phyloP scores from a whole-genome alignment of 257 asterid genomes.

The Ligustrum vulgare region DNA sequence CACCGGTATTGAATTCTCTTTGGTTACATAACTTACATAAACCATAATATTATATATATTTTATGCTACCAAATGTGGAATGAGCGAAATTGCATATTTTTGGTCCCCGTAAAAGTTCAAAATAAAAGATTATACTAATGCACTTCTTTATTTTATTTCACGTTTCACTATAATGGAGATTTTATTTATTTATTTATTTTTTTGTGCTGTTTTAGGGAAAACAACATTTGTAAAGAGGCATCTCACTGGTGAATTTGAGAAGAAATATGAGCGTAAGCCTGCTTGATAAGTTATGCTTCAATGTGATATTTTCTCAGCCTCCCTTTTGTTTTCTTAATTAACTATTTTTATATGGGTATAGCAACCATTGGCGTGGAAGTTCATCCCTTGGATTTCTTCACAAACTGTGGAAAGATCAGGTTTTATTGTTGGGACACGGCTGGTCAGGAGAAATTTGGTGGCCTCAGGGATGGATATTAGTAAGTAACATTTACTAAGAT shows the following conservation, averaged over 20 bases:
- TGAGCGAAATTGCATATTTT: background rate
- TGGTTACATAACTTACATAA: no score
- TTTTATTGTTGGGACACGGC: slow-evolving; percentile 96
- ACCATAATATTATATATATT: no score
- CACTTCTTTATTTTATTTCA: background rate
- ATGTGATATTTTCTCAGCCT: background rate
- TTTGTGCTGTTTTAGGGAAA: slow-evolving; percentile 45
- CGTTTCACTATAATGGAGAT: no score
- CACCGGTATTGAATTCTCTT: no score
- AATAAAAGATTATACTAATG: background rate
- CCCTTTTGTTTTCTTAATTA: background rate
- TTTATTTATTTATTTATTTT: no score
- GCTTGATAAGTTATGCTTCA: background rate
- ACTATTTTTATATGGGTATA: slow-evolving; percentile 22
- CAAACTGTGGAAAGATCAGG: slow-evolving; percentile 74
- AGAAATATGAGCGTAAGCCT: slow-evolving; percentile 84
- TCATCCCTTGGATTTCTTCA: slow-evolving; percentile 79
- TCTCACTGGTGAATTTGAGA: slow-evolving; percentile 89
- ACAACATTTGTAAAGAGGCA: slow-evolving; percentile 95
- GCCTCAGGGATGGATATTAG: slow-evolving; percentile 93
- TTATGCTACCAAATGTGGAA: background rate
- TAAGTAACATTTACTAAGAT: slow-evolving; percentile 34
- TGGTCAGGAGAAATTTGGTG: slow-evolving; percentile 93
- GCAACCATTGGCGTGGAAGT: slow-evolving; percentile 94
- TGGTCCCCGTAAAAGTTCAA: background rate